Evolutionary conservation across 2,329 filamentous ascomycete genomes (phyloP), one percentile per base, ranked within the genome.

Genomic region (Fusarium caatingaense): DNA sequence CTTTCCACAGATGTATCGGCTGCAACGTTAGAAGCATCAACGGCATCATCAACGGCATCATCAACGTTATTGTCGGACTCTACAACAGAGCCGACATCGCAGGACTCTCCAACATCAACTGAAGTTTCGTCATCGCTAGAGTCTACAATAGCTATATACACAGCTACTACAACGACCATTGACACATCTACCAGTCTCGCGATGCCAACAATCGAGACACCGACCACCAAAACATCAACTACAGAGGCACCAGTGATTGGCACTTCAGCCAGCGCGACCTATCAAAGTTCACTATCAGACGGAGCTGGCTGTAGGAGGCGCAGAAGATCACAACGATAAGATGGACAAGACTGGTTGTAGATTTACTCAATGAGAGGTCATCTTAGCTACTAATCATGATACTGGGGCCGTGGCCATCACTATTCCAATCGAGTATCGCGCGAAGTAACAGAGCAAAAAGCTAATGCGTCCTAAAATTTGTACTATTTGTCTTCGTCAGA

Each of bases 21-120:
- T 11, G 6, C 6, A 10, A n/a, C n/a, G n/a, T n/a, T n/a, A n/a
- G n/a, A n/a, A n/a, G n/a, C n/a, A n/a, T n/a, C n/a, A n/a, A n/a
- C 32, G 25, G 10, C 8, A n/a, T 2, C 21, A 34, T 15, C 46
- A 23, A 23, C 3, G 20, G 21, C n/a, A 49, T 23, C n/a, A 6
- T 16, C 13, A 18, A 16, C 11, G 4, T 4, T 2, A 8, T 25
- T 2, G 4, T 8, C 10, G 15, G 16, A n/a, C 1, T 2, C 7
- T 1, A 0, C 8, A 15, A 32, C 45, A 1, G 44, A 16, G 1
- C 21, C 16, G 5, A 23, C 8, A 4, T 28, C 30, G 3, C 2
- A 41, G 0, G 8, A 8, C 15, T 7, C 23, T 7, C 4, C 12
- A 5, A 7, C 16, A 3, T 56, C 32, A 23, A 41, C n/a, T 20